A percentile compares a stretch with the other conserved stretches of the same genome.
Evolutionary conservation across 352 stramenopile species (phyloP).

Genomic region (Phytophthora citrophthora): DNA sequence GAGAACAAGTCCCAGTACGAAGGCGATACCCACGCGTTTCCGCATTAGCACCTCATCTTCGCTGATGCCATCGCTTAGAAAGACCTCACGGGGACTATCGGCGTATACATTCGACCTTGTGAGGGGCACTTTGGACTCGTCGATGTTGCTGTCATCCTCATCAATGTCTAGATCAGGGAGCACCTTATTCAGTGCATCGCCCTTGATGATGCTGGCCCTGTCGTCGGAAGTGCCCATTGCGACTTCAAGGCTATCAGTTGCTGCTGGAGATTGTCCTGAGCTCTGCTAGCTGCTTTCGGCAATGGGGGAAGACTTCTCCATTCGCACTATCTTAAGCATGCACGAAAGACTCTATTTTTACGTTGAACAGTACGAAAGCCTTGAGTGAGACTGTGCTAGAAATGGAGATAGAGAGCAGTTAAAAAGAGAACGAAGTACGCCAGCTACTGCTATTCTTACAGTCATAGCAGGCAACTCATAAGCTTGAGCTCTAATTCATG

Average conservation of each 20-base stretch:
- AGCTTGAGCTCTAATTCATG: background rate
- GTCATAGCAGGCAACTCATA: too few relatives aligned
- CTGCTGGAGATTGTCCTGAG: constrained; percentile 18
- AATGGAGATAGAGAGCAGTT: constrained; percentile 14
- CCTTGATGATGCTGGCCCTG: constrained; percentile 58
- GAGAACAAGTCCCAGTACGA: constrained; percentile 63
- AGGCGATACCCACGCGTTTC: constrained; percentile 60
- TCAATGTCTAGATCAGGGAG: constrained; percentile 34
- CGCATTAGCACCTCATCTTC: constrained; percentile 60
- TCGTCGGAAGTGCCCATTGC: constrained; percentile 45
- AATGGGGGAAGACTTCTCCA: constrained; percentile 11
- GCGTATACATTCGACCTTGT: constrained; percentile 68
- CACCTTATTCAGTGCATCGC: constrained; percentile 49
- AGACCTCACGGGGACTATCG: constrained; percentile 60
- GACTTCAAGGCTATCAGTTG: constrained; percentile 7
- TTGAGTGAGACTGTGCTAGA: background rate
- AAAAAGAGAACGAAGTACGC: background rate
- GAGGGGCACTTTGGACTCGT: constrained; percentile 50
- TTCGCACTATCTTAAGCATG: constrained; percentile 19
- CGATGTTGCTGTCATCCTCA: constrained; percentile 37
- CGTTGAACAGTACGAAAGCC: background rate
- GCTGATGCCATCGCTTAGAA: constrained; percentile 38
- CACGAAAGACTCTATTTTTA: constrained; percentile 19
- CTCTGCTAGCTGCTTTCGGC: constrained; percentile 28
- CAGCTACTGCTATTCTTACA: constrained; percentile 8